Evolutionary conservation across 805 yeast species (phyloP), one percentile per base, ranked within the genome.

Genomic region (Suhomyces canberraensis): DNA sequence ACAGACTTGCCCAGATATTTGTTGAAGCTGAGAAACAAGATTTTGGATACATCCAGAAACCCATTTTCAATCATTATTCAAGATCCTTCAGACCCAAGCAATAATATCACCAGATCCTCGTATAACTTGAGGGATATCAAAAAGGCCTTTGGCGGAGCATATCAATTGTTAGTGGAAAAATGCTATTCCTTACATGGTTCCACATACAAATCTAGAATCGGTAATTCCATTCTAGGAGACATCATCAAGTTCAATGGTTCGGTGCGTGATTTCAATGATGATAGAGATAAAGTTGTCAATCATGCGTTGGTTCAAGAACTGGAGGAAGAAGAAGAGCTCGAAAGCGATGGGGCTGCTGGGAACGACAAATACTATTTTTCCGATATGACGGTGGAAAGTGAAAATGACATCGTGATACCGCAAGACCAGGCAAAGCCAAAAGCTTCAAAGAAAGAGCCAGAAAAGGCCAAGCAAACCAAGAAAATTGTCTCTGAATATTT

Each of bases 111-210:
- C 31, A 70, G 95, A 47, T 86, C 96, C 4, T 80, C 95, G 1
- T 87, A 79, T 64, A 89, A 89, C 56, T 65, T 87, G 28, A 62
- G 87, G 25, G 86, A 82, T 49, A 73, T 91, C 39, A 86, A 84
- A 53, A 80, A 87, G 48, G 87, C 96, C 0, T 89, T 91, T 64
- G 81, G 82, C 13, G 95, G 95, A 27, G 96, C 96, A 0, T 89
- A 72, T 63, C 93, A 85, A 52, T 55, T 88, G 36, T 63, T 89
- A 24, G 76, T 80, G 0, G 83, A 81, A 47, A 77, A 79, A 46
- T 86, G 95, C 54, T 87, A 81, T 57, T 85, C 79, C 30, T 63
- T 88, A 60, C 75, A 85, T 48, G 59, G 64, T 11, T 78, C 87
- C 0, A 66, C 85, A 0, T 83, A 81, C 51, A 81, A 77, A 49